A percentile compares a stretch with the other conserved stretches of the same genome.
phyloP scores from a whole-genome alignment of 2,329 filamentous ascomycete species.

The Hypoxylon sp. region DNA sequence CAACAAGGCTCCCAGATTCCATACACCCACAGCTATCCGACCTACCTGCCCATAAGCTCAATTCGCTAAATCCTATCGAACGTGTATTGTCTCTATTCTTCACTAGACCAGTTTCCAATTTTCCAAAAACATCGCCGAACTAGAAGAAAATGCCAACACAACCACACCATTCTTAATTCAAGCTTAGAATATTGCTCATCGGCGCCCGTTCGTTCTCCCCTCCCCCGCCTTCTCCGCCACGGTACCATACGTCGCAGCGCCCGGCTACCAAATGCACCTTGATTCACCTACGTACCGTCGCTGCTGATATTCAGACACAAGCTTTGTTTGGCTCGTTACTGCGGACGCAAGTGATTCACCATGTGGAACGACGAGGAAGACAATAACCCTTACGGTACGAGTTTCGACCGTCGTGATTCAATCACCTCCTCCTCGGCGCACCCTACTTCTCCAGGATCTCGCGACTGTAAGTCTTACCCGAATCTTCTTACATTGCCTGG shows the following conservation, averaged over 20 bases:
- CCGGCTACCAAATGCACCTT: conserved; percentile 25
- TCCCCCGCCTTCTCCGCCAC: conserved; percentile 47
- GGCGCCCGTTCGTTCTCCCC: conserved; percentile 31
- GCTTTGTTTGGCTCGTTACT: conserved; percentile 30
- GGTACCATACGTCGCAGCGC: conserved; percentile 32
- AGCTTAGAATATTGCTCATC: conserved; percentile 20
- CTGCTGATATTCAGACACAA: conserved; percentile 24
- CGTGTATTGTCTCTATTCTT: conserved; percentile 14
- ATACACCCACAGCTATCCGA: conserved; percentile 25
- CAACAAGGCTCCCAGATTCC: conserved; percentile 40
- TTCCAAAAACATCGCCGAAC: background rate
- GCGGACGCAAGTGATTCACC: conserved; percentile 49
- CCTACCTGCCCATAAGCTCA: conserved; percentile 13
- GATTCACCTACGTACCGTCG: conserved; percentile 20
- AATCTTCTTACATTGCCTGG: conserved; percentile 32
- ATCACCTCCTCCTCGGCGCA: conserved; percentile 76
- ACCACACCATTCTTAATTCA: conserved; percentile 18
- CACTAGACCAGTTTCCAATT: conserved; percentile 1
- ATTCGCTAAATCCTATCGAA: conserved; percentile 15
- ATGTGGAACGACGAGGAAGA: conserved; percentile 99
- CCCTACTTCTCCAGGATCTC: conserved; percentile 71
- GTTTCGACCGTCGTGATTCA: conserved; percentile 89
- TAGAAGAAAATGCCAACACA: conserved; percentile 23
- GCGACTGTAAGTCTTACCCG: conserved; percentile 66
- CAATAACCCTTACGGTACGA: conserved; percentile 94